Evolutionary conservation across 1,284 basidiomycete genomes (phyloP), one percentile per base, ranked within the genome.

Genomic region (Malassezia sympodialis): DNA sequence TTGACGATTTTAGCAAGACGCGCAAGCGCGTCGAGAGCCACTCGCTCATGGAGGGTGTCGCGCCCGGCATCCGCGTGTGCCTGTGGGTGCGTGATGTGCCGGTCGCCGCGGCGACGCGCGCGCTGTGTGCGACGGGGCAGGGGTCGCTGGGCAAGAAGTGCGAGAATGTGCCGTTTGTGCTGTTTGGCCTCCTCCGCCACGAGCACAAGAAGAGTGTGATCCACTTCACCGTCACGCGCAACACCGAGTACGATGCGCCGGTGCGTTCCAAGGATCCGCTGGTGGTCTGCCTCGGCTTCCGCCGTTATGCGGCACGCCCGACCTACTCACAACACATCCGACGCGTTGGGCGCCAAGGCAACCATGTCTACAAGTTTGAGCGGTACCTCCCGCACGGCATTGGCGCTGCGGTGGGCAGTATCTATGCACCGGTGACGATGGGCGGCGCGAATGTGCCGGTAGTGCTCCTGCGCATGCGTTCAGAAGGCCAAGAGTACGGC

Each of bases 291-390:
- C 82, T 93, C 12, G 93, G 93, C 0, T 87, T 90, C 12, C 82
- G 91, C 40, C 82, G 90, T 42, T 80, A 93, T 65, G 79, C 79
- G 11, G 84, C 93, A 44, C 86, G 85, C 56, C 93, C 94, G 0
- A 78, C 94, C 34, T 96, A 88, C 77, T 91, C 88, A 61, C 90
- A 96, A 69, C 90, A 91, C 68, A 85, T 86, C 4, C 69, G 66
- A 8, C 63, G 61, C 12, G 88, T 90, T 8, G 87, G 86, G 6
- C 88, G 86, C 70, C 89, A 90, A 8, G 79, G 83, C 37, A 98
- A 98, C 79, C 96, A 96, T 65, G 90, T 94, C 1, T 91, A 98
- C 80, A 98, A 96, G 72, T 94, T 88, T 56, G 90, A 96, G 76
- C 82, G 87, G n/a, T 98, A 84, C 77, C 79, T 98, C 24, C 82